Base-by-base conservation (phyloP, 495 filamentous ascomycete species). In the Clohesyomyces aquaticus region DNA sequence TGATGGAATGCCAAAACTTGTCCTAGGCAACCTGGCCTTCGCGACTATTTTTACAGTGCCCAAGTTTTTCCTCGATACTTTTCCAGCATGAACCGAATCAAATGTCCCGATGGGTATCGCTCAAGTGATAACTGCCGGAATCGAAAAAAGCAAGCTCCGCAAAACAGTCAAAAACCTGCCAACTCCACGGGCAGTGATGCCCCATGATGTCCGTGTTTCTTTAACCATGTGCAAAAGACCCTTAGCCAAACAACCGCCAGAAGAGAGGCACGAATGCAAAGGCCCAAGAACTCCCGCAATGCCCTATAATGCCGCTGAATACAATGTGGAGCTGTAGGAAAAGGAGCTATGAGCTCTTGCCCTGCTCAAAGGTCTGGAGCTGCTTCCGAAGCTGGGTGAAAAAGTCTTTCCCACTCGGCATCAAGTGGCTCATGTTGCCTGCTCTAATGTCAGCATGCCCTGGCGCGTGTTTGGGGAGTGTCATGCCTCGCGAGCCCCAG, bases 361-460 rank as follows among this genome's bases (percentile, higher is more conserved):
- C 52, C 63, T 66, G 63, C 49, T 61, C 63, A 22, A 61, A 27
- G 50, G 18, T 51, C 25, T 12, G 8, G 25, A 66, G 51, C 18
- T 66, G 63, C 63, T 61, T 66, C 57, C 61, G 61, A 29, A 61
- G 56, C 32, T 67, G 68, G 18, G 51, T 61, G 47, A 71, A 61
- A 56, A 71, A 71, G 64, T 67, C 68, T 42, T 71, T 63, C 14
- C 68, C 68, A 38, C 28, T 65, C 4, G 68, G 64, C 64, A 71
- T 67, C 32, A 63, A 48, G 55, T 70, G 67, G n/a, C 46, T 43
- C 63, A 69, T 65, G 19, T 56, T 64, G 48, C 66, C 66, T 68
- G 60, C 21, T 47, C 26, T 16, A 1, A 23, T 46, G 55, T 65
- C 8, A 57, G 21, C 23, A 47, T 47, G 1, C 18, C n/a, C 14